Base-by-base conservation (phyloP, 306 rosid species). In the Datisca glomerata region DNA sequence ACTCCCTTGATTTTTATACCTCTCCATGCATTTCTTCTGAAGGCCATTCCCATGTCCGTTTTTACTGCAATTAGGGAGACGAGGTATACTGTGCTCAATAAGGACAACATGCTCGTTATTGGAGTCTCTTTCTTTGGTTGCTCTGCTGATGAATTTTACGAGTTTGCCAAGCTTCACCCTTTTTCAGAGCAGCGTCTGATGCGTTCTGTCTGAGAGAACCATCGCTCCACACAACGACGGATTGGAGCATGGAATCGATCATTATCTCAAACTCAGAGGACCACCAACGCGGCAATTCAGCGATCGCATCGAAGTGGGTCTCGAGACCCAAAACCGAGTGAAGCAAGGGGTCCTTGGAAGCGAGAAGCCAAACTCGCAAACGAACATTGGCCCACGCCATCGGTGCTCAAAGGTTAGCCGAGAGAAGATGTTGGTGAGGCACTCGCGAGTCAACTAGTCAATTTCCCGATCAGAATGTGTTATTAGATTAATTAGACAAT, bases 221-320 rank as follows among this genome's bases (percentile, higher is more conserved):
- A 7, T 56, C 43, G 57, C 74, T 67, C 84, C 84, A 89, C 15
- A 28, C 52, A 19, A 61, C 59, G 13, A 73, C 77, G 7, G 84
- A 84, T 61, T 39, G 79, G 64, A 89, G 93, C 78, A 83, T 77
- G 63, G 81, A 65, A 46, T 89, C 91, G 47, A 83, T 75, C 31
- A 43, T 66, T 5, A 71, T 32, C 64, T 80, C 79, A 64, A 80
- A 84, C 12, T 70, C 61, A 15, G 67, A 71, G 59, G 57, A 11
- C 95, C 95, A 83, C 81, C 78, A 84, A 31, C 43, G 68, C 34
- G 73, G 34, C 16, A 55, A 68, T 33, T 84, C 92, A 47, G n/a
- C n/a, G n/a, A 31, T 51, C 5, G 74, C 54, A 36, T 63, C 55
- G 55, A 68, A 75, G 20, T 43, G 54, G n/a, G 83, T 45, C 25